Conservation (phyloP, 139 green algal species). For the Deuterostichococcus epilithicus region DNA sequence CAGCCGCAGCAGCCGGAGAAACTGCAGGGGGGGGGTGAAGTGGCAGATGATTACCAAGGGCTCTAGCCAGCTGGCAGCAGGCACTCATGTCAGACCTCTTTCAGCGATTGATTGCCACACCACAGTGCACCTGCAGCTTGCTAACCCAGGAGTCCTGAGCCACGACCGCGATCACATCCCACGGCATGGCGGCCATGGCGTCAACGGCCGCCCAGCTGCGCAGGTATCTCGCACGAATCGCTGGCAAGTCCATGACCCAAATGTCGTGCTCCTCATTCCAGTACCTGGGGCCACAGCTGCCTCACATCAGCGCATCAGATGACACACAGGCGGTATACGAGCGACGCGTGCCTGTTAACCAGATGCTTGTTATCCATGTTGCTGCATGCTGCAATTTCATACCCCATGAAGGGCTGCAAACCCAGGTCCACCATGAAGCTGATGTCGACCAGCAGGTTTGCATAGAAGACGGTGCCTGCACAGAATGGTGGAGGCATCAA, state of each 20-base stretch:
- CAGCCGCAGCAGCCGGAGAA: constrained; percentile 7
- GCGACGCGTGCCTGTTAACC: too few species aligned
- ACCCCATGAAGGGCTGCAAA: neutral
- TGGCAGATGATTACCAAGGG: too few species aligned
- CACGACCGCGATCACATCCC: neutral
- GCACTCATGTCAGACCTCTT: too few species aligned
- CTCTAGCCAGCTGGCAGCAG: too few species aligned
- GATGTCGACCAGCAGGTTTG: constrained; percentile 12
- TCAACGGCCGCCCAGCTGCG: neutral
- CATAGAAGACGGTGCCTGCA: neutral
- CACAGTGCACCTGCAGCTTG: neutral
- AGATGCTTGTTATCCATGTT: too few species aligned
- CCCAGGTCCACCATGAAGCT: constrained; percentile 12
- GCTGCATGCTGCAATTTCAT: too few species aligned
- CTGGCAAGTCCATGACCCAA: neutral
- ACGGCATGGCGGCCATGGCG: neutral
- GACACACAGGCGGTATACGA: too few species aligned
- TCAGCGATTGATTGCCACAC: too few species aligned
- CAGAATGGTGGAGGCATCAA: neutral
- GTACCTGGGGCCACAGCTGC: too few species aligned
- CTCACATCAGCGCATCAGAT: too few species aligned
- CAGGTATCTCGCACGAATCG: neutral
- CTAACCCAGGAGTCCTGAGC: neutral
- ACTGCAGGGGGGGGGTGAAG: neutral
- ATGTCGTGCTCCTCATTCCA: neutral